Evolutionary conservation across 148 eudicot species (phyloP).

Genomic region (Vaccinium corymbosum): DNA sequence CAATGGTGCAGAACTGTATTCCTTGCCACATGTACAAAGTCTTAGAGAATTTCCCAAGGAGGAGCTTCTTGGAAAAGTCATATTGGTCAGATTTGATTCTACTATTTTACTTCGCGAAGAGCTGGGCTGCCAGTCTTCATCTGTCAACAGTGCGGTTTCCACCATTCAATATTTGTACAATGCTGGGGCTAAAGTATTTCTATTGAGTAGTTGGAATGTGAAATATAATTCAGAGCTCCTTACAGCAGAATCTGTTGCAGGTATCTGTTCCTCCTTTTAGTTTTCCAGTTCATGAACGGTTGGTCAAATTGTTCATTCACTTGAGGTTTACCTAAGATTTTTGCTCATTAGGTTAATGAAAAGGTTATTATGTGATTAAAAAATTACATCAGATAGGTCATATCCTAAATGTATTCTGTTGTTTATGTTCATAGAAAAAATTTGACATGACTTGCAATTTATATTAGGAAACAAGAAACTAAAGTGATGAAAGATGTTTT

Average conservation of each 20-base stretch:
- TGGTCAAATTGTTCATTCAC: not conserved
- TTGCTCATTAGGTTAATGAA: not conserved
- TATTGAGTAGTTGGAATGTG: slow-evolving; percentile 57
- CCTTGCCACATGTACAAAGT: slow-evolving; percentile 62
- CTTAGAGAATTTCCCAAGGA: slow-evolving; percentile 57
- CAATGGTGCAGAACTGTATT: slow-evolving; percentile 22
- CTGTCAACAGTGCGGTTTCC: slow-evolving; percentile 33
- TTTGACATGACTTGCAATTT: not conserved
- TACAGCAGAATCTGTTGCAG: slow-evolving; percentile 53
- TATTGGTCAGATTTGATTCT: slow-evolving; percentile 81
- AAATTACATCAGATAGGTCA: not conserved
- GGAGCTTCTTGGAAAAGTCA: slow-evolving; percentile 56
- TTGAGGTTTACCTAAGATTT: not conserved
- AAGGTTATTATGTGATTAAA: not conserved
- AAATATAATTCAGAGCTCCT: slow-evolving; percentile 32
- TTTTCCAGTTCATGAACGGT: slow-evolving; percentile 3
- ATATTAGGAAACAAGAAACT: not conserved
- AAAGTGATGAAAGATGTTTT: not conserved
- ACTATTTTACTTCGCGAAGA: slow-evolving; percentile 38
- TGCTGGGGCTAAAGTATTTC: slow-evolving; percentile 60
- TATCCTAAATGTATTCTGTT: not conserved
- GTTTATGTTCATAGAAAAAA: not conserved
- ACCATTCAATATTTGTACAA: slow-evolving; percentile 55
- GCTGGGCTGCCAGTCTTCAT: slow-evolving; percentile 26
- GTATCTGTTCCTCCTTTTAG: slow-evolving; percentile 22